Conservation (phyloP, 2,329 filamentous ascomycete genomes). For the Sordariomycetes sp. region DNA sequence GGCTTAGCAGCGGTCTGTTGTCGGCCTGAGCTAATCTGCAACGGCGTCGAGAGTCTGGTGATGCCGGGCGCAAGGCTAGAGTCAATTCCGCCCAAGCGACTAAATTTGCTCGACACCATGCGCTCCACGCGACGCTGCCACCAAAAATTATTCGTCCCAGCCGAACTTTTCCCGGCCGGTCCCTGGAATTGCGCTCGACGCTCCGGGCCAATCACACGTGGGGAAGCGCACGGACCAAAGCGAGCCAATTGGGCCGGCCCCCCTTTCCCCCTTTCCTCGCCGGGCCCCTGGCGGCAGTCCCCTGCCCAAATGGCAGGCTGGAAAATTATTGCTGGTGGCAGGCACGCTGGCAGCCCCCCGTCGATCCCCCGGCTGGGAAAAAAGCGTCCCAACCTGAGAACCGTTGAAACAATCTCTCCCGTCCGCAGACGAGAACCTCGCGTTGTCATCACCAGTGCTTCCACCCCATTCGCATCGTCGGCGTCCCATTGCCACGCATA, state of each 20-base stretch:
- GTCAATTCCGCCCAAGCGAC: background rate
- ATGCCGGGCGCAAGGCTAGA: background rate
- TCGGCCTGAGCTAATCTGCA: background rate
- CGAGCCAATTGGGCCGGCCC: constrained; percentile 11
- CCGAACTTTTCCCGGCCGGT: constrained; percentile 4
- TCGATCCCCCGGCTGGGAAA: constrained; percentile 2
- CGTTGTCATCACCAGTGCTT: constrained; percentile 1
- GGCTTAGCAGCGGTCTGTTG: background rate
- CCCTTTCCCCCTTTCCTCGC: constrained; percentile 30
- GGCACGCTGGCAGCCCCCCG: background rate
- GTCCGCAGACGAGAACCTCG: constrained; percentile 2
- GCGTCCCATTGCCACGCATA: background rate
- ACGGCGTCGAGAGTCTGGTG: background rate
- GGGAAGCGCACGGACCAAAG: constrained; percentile 4
- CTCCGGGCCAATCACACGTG: constrained; percentile 9
- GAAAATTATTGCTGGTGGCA: constrained; percentile 7
- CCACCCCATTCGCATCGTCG: background rate
- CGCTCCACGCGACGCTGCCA: background rate
- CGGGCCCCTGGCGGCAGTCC: constrained; percentile 4
- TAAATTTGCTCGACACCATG: background rate
- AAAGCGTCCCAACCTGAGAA: constrained; percentile 2
- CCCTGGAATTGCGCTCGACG: constrained; percentile 1
- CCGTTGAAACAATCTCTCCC: constrained; percentile 4
- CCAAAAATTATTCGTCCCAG: constrained; percentile 4
- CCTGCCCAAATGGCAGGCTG: constrained; percentile 3